Base-by-base conservation (phyloP, 1,284 basidiomycete species). In the Papiliotrema fonsecae region DNA sequence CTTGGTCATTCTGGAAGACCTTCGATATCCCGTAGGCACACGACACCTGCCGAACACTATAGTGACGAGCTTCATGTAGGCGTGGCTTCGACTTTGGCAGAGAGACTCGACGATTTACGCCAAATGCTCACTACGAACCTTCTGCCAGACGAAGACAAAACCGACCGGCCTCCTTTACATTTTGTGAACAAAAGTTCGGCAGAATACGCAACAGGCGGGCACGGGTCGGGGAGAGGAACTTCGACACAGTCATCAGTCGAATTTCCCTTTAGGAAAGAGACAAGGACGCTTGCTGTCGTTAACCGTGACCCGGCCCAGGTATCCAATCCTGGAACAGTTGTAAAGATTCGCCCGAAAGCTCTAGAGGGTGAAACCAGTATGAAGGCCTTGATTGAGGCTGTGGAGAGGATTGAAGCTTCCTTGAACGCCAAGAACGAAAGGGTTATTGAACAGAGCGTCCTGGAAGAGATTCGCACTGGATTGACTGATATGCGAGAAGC, bases 21-120 rank as follows among this genome's bases (percentile, higher is more conserved):
- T 6, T 48, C 47, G 16, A 42, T 48, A 38, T 42, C 40, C 16
- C 14, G 47, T 6, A 22, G 47, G 19, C 47, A 48, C 21, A 48
- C 47, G 9, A 42, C 36, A 32, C 39, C 47, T 19, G 25, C 34
- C 14, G 39, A 24, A 13, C 5, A 16, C 22, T 11, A 22, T 34
- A 19, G 26, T 18, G 13, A 25, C n/a, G 14, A 16, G 24, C 7
- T 4, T 16, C 36, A 6, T 28, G 25, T 19, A 6, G 45, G 37
- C 13, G 25, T 47, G 10, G 47, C 47, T 9, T 42, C 39, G 21
- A 48, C 47, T 7, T 27, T 42, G 5, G 13, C 28, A n/a, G n/a
- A 32, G 11, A 10, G 47, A 19, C 18, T 48, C 3, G 22, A 48
- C 10, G 25, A 18, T 19, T 36, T 48, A 19, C 44, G 44, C 14